Evolutionary conservation across 352 stramenopile genomes (phyloP).

Genomic region (Globisporangium camurandrum): DNA sequence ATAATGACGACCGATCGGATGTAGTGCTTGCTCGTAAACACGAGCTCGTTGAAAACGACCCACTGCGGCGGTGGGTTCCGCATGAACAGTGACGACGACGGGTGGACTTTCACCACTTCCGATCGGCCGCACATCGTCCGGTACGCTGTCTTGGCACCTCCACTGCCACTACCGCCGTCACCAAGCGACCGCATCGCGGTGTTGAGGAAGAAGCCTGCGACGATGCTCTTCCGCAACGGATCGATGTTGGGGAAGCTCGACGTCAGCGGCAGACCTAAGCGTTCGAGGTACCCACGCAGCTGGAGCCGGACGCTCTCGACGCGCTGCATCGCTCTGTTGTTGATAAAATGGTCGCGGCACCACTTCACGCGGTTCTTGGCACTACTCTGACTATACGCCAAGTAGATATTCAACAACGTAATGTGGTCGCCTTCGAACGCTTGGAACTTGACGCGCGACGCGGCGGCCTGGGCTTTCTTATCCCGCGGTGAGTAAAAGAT

Average conservation of each 20-base stretch:
- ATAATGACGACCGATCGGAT: conserved; percentile 84
- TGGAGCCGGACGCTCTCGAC: conserved; percentile 80
- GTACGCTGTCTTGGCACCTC: conserved; percentile 67
- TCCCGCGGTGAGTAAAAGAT: conserved; percentile 85
- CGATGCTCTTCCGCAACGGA: conserved; percentile 81
- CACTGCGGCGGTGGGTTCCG: conserved; percentile 81
- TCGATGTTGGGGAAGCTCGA: conserved; percentile 76
- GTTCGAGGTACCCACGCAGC: conserved; percentile 62
- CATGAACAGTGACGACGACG: conserved; percentile 85
- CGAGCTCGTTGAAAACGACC: conserved; percentile 86
- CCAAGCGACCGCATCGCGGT: conserved; percentile 80
- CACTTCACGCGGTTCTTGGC: conserved; percentile 81
- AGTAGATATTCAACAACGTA: conserved; percentile 79
- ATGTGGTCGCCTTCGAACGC: conserved; percentile 83
- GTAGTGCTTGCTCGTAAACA: conserved; percentile 90
- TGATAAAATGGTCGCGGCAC: conserved; percentile 85
- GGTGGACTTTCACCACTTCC: conserved; percentile 85
- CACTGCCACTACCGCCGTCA: conserved; percentile 38
- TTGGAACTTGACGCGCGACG: conserved; percentile 70
- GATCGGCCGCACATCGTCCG: conserved; percentile 81
- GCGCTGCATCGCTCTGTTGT: conserved; percentile 71
- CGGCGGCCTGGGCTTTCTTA: conserved; percentile 76
- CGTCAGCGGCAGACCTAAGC: conserved; percentile 54
- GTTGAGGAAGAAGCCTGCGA: conserved; percentile 86
- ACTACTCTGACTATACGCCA: conserved; percentile 61